These are phyloP conservation scores for Penstemon davidsonii DNA, from an alignment of 257 asterid genomes.

Conservation along the genomic window DNA sequence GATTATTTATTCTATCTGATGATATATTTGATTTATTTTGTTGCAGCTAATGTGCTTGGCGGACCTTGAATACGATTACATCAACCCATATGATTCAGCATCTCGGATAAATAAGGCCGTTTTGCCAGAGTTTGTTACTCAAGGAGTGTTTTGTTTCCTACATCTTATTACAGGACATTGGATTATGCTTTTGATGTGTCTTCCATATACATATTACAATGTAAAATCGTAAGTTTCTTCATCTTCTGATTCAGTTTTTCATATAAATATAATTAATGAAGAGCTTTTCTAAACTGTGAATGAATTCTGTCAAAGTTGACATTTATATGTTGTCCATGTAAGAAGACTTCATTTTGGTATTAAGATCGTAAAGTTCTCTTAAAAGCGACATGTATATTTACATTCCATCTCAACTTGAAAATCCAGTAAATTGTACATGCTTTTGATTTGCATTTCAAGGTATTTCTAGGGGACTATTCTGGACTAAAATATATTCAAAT, in stretches of 20 bases:
- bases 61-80: slow-evolving; percentile 78
- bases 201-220: slow-evolving; percentile 68
- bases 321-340: neutral
- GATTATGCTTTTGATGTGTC: slow-evolving; percentile 70
- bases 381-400: too few species aligned
- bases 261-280: slow-evolving; percentile 8
- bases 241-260: slow-evolving; percentile 19
- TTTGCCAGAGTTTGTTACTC: slow-evolving; percentile 64
- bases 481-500: neutral
- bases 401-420: too few species aligned
- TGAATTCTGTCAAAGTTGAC: neutral
- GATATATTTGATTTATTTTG: slow-evolving; percentile 23
- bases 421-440: too few species aligned
- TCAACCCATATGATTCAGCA: slow-evolving; percentile 88
- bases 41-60: slow-evolving; percentile 90
- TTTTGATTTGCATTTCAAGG: too few species aligned
- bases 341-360: slow-evolving; percentile 1
- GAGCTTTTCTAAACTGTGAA: slow-evolving; percentile 10
- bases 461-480: too few species aligned
- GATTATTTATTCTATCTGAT: too few species aligned
- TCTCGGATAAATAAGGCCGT: slow-evolving; percentile 67
- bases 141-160: slow-evolving; percentile 67
- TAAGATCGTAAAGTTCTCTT: too few species aligned
- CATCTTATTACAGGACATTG: slow-evolving; percentile 83
- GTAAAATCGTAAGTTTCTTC: slow-evolving; percentile 51